Percentiles rank a stretch among this genome's conserved stretches.
phyloP scores from a whole-genome alignment of 352 stramenopile species.

The Phytophthora crassamura region DNA sequence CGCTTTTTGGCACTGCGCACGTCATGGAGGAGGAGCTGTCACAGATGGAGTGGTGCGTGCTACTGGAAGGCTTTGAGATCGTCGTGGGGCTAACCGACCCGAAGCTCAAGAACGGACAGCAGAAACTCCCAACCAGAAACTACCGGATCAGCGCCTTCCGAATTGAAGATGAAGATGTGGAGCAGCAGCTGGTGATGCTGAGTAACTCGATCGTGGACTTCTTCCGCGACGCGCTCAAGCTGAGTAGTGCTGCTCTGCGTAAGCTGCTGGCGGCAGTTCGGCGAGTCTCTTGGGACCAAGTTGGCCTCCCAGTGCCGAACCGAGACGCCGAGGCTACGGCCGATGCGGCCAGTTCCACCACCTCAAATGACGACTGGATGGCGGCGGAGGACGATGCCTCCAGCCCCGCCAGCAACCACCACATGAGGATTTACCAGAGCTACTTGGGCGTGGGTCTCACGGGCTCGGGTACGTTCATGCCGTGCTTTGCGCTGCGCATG shows the following conservation, averaged over 20 bases:
- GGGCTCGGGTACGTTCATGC: slow-evolving; percentile 64
- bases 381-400: slow-evolving; percentile 47
- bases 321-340: slow-evolving; percentile 18
- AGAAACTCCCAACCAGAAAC: slow-evolving; percentile 76
- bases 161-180: slow-evolving; percentile 86
- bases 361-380: slow-evolving; percentile 30
- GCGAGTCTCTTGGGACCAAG: slow-evolving; percentile 75
- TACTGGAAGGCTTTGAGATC: slow-evolving; percentile 86
- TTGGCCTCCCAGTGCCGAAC: slow-evolving; percentile 56
- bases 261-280: slow-evolving; percentile 70
- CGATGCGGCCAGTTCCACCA: slow-evolving; percentile 7
- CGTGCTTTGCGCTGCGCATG: slow-evolving; percentile 83
- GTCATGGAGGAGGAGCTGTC: slow-evolving; percentile 88
- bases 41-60: slow-evolving; percentile 73
- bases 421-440: slow-evolving; percentile 85
- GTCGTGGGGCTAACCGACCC: slow-evolving; percentile 74
- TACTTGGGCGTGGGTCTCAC: slow-evolving; percentile 74
- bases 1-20: slow-evolving; percentile 80
- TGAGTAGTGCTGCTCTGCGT: slow-evolving; percentile 64
- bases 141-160: slow-evolving; percentile 79
- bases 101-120: slow-evolving; percentile 77
- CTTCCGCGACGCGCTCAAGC: slow-evolving; percentile 73
- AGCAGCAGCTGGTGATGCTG: slow-evolving; percentile 88
- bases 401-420: slow-evolving; percentile 55
- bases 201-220: slow-evolving; percentile 88